Base-by-base conservation (phyloP, 2,329 filamentous ascomycete genomes). In the Epichloe coenophiala region DNA sequence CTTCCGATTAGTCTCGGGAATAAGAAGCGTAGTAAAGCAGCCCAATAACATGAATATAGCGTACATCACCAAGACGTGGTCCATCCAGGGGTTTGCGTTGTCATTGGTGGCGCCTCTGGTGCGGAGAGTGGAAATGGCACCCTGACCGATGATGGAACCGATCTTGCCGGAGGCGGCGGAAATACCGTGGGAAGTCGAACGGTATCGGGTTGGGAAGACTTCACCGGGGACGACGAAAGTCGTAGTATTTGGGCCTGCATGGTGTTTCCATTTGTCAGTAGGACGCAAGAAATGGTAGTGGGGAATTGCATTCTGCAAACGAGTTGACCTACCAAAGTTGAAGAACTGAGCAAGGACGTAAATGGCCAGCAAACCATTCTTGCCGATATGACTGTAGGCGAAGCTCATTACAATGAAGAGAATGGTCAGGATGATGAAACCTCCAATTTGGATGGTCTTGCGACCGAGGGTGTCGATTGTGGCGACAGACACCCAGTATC, bases 401-500 rank as follows among this genome's bases (percentile, higher is more conserved):
- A 83, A 83, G 27, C 80, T 81, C 69, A 83, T 82, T 55, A 78
- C 64, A 51, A 79, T 67, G 65, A 81, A 81, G 19, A 84, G 70
- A 42, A 79, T 68, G 7, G 80, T 82, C 7, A 84, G 66, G 51
- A 83, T 74, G 47, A 68, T 63, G 63, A 83, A 84, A 27, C 80
- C 80, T 53, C 71, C 74, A 50, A 85, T 67, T 68, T 87, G 87
- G 51, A 91, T 88, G 1, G 84, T 78, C 71, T 88, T 89, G 60
- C 86, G 83, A 49, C 86, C 86, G 13, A 89, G 59, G 1, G 76
- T 85, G 66, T 91, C 86, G 51, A 88, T 78, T 1, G 78, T 80
- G 1, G 80, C 80, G 5, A 89, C 85, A 0, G 84, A 86, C 15
- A 88, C 77, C 86, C 86, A 90, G 72, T 90, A 90, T 13, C 86